These are phyloP conservation scores for Fusarium clavum DNA, from an alignment of 2,329 filamentous ascomycete species.

Conservation along the genomic window DNA sequence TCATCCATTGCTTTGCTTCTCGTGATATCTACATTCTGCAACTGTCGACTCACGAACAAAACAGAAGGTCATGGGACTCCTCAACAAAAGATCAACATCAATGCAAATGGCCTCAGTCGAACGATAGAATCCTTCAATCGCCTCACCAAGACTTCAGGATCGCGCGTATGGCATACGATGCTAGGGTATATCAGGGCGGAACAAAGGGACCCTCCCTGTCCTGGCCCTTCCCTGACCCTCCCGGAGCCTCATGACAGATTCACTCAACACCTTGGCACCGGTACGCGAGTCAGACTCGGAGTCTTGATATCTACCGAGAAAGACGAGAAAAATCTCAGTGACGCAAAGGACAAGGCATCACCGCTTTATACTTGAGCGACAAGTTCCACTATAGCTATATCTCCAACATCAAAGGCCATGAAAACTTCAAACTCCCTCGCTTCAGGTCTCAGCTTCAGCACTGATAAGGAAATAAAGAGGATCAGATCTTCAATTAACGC, in stretches of 20 bases:
- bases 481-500: slow-evolving; percentile 16
- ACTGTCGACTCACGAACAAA: neutral
- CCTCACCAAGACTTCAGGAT: slow-evolving; percentile 1
- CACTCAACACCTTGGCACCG: neutral
- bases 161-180: neutral
- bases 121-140: slow-evolving; percentile 20
- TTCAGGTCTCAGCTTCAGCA: neutral
- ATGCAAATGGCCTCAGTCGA: neutral
- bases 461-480: slow-evolving; percentile 1
- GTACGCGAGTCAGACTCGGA: slow-evolving; percentile 15
- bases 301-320: slow-evolving; percentile 5
- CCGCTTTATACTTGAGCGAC: slow-evolving; percentile 9
- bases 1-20: neutral
- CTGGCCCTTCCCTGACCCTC: neutral
- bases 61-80: neutral
- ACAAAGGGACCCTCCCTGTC: neutral
- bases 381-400: slow-evolving; percentile 1
- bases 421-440: neutral
- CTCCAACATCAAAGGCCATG: neutral
- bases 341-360: slow-evolving; percentile 21
- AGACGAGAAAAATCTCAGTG: neutral
- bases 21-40: neutral
- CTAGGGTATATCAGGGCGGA: neutral
- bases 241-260: slow-evolving; percentile 15
- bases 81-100: neutral